phyloP scores from a whole-genome alignment of 2,329 filamentous ascomycete genomes.

The Leptographium radiaticola region DNA sequence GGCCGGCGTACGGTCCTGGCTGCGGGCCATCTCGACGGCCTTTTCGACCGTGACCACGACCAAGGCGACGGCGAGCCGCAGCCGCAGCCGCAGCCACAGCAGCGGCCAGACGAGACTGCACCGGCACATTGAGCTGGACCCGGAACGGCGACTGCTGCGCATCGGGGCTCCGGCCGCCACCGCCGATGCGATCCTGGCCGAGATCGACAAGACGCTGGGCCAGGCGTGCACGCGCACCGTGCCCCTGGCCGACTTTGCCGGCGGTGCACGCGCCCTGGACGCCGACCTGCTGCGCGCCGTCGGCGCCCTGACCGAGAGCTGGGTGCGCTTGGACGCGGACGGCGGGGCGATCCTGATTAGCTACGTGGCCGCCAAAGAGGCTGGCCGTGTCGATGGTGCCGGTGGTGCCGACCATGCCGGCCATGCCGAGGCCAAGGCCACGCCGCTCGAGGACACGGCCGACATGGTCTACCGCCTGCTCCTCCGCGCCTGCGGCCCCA shows the following conservation, averaged over 20 bases:
- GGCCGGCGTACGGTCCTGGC: constrained; percentile 23
- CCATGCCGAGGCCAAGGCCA: too few species aligned
- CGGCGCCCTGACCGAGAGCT: constrained; percentile 23
- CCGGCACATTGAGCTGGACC: constrained; percentile 22
- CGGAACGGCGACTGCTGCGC: constrained; percentile 17
- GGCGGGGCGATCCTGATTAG: constrained; percentile 1
- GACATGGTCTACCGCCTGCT: constrained; percentile 35
- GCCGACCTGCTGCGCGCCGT: constrained; percentile 20
- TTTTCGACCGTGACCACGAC: constrained; percentile 5
- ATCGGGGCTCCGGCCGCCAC: constrained; percentile 23
- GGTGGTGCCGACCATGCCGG: too few species aligned
- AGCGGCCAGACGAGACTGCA: constrained; percentile 3
- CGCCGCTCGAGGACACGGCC: constrained; percentile 19
- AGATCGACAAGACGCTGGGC: constrained; percentile 19
- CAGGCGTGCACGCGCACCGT: constrained; percentile 9
- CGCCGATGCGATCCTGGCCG: constrained; percentile 21
- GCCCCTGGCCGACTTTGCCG: neutral
- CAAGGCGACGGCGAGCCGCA: constrained; percentile 14
- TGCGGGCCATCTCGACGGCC: constrained; percentile 17
- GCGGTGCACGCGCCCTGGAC: neutral
- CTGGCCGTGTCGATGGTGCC: too few species aligned
- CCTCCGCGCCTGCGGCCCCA: constrained; percentile 18
- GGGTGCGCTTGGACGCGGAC: constrained; percentile 21
- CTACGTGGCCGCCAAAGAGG: constrained; percentile 2
- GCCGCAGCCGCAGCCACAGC: constrained; percentile 17